phyloP scores from a whole-genome alignment of 2,329 filamentous ascomycete species.

The Zasmidium citrigriseum region DNA sequence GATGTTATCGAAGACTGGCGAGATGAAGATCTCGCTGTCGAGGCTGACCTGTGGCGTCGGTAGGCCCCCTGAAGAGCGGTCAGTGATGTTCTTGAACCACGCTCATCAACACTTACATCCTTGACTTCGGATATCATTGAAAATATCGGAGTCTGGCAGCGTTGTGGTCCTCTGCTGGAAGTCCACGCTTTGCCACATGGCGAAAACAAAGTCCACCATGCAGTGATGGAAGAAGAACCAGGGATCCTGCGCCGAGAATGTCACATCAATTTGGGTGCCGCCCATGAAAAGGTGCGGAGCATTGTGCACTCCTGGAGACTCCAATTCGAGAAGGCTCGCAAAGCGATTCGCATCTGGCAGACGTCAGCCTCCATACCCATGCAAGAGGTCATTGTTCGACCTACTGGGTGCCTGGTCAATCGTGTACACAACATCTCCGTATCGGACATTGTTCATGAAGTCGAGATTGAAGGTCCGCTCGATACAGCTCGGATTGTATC shows the following conservation, averaged over 20 bases:
- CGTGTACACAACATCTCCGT: conserved; percentile 15
- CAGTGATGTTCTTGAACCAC: neutral
- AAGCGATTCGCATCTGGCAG: conserved; percentile 6
- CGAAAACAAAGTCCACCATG: conserved; percentile 46
- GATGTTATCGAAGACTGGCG: conserved; percentile 13
- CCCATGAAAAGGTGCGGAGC: conserved; percentile 33
- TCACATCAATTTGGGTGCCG: conserved; percentile 47
- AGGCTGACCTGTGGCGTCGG: conserved; percentile 7
- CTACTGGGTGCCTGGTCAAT: conserved; percentile 6
- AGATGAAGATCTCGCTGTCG: conserved; percentile 12
- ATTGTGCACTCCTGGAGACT: conserved; percentile 10
- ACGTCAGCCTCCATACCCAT: conserved; percentile 31
- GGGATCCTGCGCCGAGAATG: conserved; percentile 47
- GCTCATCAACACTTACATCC: conserved; percentile 6
- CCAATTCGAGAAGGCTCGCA: neutral
- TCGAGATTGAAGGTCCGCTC: conserved; percentile 16
- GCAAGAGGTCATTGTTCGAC: conserved; percentile 6
- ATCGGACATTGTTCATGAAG: conserved; percentile 6
- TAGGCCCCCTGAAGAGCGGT: neutral
- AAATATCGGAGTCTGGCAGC: conserved; percentile 10
- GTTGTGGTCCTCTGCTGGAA: conserved; percentile 31
- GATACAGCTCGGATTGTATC: conserved; percentile 39
- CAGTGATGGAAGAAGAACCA: conserved; percentile 51
- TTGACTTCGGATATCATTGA: conserved; percentile 5
- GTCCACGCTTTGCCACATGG: conserved; percentile 52